phyloP scores from a whole-genome alignment of 495 filamentous ascomycete species.

The Penicillium ucsense region DNA sequence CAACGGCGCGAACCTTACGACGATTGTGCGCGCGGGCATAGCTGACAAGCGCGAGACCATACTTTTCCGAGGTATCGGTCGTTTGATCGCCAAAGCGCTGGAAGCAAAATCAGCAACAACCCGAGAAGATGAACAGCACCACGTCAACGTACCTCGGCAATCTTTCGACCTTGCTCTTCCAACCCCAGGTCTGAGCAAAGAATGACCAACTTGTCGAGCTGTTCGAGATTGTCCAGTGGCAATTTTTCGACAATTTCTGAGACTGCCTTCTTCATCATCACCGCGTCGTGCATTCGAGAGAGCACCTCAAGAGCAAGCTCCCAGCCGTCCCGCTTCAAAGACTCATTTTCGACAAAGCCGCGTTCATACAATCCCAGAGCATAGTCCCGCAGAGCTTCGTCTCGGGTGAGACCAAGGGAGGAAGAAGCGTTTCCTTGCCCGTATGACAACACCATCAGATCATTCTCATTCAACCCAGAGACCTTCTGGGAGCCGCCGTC shows the following conservation, averaged over 20 bases:
- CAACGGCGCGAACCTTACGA: conserved; percentile 66
- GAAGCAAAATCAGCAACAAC: conserved; percentile 2
- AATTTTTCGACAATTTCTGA: conserved; percentile 53
- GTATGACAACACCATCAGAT: conserved; percentile 54
- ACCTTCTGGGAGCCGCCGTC: conserved; percentile 16
- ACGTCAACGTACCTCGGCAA: conserved; percentile 57
- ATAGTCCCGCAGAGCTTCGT: conserved; percentile 66
- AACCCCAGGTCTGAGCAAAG: conserved; percentile 62
- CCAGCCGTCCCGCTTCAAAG: conserved; percentile 59
- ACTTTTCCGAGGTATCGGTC: conserved; percentile 53
- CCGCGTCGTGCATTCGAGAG: conserved; percentile 57
- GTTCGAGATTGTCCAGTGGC: conserved; percentile 50
- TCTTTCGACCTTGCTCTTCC: conserved; percentile 56
- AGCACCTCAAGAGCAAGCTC: conserved; percentile 72
- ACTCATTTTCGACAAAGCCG: conserved; percentile 28
- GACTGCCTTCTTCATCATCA: conserved; percentile 57
- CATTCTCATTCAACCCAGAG: conserved; percentile 43
- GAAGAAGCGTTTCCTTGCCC: conserved; percentile 22
- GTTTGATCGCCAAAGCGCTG: conserved; percentile 72
- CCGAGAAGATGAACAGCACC: background rate
- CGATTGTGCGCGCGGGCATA: conserved; percentile 69
- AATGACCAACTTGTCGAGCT: conserved; percentile 66
- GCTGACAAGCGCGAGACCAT: conserved; percentile 75
- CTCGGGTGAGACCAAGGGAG: conserved; percentile 35
- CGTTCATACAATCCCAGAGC: conserved; percentile 44